Percentiles rank a stretch among this genome's conserved stretches.
These are phyloP conservation scores for Rhynchospora breviuscula DNA, from an alignment of 176 grass and related monocot genomes.

Conservation along the genomic window DNA sequence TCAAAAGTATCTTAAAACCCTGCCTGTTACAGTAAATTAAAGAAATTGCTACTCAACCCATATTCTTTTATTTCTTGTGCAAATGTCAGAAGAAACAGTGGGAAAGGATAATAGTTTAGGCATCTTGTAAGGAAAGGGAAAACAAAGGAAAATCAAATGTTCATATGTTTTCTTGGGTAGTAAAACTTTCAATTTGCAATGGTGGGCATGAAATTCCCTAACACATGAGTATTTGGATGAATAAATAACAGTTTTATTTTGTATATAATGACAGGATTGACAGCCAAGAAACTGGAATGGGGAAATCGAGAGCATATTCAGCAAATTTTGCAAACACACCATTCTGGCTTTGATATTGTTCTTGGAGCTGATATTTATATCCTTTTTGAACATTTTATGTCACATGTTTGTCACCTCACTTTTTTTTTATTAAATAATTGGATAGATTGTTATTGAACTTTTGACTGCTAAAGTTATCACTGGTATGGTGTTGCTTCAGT, in stretches of 20 bases:
- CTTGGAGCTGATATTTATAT: constrained; percentile 99
- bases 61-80: background rate
- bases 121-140: background rate
- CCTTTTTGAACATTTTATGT: constrained; percentile 41
- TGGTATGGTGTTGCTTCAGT: background rate
- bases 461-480: background rate
- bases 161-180: background rate
- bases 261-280: constrained; percentile 51
- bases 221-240: background rate
- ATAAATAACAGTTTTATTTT: background rate
- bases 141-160: background rate
- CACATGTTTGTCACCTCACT: background rate
- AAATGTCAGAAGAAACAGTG: background rate
- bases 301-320: constrained; percentile 59
- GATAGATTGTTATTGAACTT: background rate
- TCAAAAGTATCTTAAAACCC: background rate
- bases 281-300: constrained; percentile 89
- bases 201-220: constrained; percentile 15
- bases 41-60: background rate
- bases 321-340: constrained; percentile 56
- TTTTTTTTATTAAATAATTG: background rate
- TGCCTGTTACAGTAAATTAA: background rate
- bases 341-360: constrained; percentile 81
- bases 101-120: background rate
- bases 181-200: background rate